Evolutionary conservation across 805 yeast species (phyloP), one percentile per base, ranked within the genome.

Genomic region (Yarrowia sp.): DNA sequence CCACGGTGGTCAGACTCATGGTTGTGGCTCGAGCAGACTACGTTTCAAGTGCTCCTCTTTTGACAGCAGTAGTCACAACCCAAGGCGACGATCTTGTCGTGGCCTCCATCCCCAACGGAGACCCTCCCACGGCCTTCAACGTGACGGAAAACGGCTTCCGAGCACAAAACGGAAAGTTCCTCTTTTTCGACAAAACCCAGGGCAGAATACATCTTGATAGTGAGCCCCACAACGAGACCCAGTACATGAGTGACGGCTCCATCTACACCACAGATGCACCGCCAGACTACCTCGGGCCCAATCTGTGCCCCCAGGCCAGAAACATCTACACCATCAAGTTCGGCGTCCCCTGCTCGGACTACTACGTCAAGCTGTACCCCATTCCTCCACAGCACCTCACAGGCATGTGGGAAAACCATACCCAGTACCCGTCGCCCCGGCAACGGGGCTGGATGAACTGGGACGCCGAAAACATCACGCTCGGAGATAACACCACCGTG

Each of bases 121-220:
- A 54, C 19, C 61, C 61, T 17, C 61, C 61, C n/a, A 36, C 35
- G 35, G 61, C 61, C 10, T 54, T 54, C 46, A 54, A 54, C 61
- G 61, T 54, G 35, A 36, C 61, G 1, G 33, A 19, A n/a, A 11
- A 35, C 24, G 61, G 61, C 3, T 54, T 54, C 14, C 10, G 61
- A 2, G 44, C 61, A 3, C 61, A 54, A 9, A 54, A 54, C 46
- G 61, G 61, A 16, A 54, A 54, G 26, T 54, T n/a, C 11, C 22
- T 54, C 6, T 26, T 7, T 10, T 38, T 54, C 7, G 46, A 54
- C 35, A 22, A 5, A 7, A 17, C n/a, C 12, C 22, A 17, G 8
- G 16, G 14, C 0, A 32, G n/a, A 9, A 16, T 54, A 7, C 26
- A 14, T 7, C 28, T 54, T 11, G 61, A 36, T 17, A 14, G 14